Conservation (phyloP, 371 early-diverging fungal genomes). For the Zychaea mexicana region DNA sequence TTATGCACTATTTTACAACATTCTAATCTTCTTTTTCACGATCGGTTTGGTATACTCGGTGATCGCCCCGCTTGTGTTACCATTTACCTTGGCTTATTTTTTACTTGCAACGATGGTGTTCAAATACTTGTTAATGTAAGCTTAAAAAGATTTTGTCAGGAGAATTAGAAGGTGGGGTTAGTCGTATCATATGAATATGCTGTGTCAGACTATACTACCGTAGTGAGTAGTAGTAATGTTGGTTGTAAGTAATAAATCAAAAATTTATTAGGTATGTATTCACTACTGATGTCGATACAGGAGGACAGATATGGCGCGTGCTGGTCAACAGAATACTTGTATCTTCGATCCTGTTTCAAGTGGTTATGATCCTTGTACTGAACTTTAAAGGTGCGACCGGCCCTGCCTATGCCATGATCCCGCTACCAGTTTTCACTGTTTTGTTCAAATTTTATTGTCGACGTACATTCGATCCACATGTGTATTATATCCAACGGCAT, state of each 20-base stretch:
- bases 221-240: too few species aligned
- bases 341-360: constrained; percentile 68
- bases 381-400: constrained; percentile 42
- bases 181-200: too few species aligned
- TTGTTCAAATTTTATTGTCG: constrained; percentile 57
- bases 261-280: constrained; percentile 57
- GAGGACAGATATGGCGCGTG: constrained; percentile 78
- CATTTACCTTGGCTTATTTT: constrained; percentile 71
- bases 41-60: constrained; percentile 74
- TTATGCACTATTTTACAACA: constrained; percentile 70
- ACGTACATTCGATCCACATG: constrained; percentile 50
- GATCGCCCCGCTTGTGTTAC: constrained; percentile 72
- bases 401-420: constrained; percentile 52
- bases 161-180: too few species aligned
- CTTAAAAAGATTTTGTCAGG: too few species aligned
- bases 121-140: constrained; percentile 36
- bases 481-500: constrained; percentile 40
- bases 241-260: not conserved
- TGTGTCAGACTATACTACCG: too few species aligned
- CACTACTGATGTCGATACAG: constrained; percentile 69
- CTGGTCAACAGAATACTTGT: constrained; percentile 74
- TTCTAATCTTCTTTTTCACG: constrained; percentile 68
- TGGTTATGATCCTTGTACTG: constrained; percentile 67
- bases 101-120: constrained; percentile 64
- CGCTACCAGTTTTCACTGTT: constrained; percentile 65